Evolutionary conservation across 495 filamentous ascomycete genomes (phyloP).

Genomic region (Lindgomyces ingoldianus): DNA sequence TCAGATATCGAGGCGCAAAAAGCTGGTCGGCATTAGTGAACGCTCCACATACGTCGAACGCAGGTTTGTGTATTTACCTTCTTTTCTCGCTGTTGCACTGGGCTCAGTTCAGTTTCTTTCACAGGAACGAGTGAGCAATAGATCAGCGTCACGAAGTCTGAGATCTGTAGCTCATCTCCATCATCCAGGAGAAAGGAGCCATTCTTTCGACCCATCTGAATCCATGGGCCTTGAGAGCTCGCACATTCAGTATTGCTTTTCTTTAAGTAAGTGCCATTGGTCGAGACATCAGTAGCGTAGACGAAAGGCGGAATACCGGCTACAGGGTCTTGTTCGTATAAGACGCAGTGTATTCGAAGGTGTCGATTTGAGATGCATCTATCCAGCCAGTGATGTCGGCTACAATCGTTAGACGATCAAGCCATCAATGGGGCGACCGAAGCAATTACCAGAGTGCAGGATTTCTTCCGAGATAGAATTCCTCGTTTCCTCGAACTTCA

Average conservation of each 20-base stretch:
- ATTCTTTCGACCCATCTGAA: slow-evolving; percentile 20
- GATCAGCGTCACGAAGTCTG: slow-evolving; percentile 11
- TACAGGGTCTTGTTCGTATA: slow-evolving; percentile 38
- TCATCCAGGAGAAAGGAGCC: slow-evolving; percentile 43
- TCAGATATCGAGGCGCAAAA: slow-evolving; percentile 38
- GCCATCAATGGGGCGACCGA: not conserved
- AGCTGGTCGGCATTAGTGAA: slow-evolving; percentile 24
- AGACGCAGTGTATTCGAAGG: slow-evolving; percentile 45
- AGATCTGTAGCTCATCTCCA: slow-evolving; percentile 42
- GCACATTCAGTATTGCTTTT: slow-evolving; percentile 13
- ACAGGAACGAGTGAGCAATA: slow-evolving; percentile 7
- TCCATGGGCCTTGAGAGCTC: slow-evolving; percentile 15
- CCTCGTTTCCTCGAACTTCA: slow-evolving; percentile 20
- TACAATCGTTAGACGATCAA: slow-evolving; percentile 10
- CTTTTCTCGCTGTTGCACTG: slow-evolving; percentile 29
- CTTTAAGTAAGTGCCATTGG: slow-evolving; percentile 42
- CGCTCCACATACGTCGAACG: not conserved
- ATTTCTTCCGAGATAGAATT: slow-evolving; percentile 36
- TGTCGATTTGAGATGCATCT: slow-evolving; percentile 46
- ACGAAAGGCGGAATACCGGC: slow-evolving; percentile 43
- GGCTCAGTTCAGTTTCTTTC: slow-evolving; percentile 5
- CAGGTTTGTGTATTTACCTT: slow-evolving; percentile 14
- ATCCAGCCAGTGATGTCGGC: slow-evolving; percentile 36
- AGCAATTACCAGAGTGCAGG: slow-evolving; percentile 18
- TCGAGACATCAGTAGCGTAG: slow-evolving; percentile 47